Evolutionary conservation across 2,329 filamentous ascomycete species (phyloP).

Genomic region (Arthroderma sp.): DNA sequence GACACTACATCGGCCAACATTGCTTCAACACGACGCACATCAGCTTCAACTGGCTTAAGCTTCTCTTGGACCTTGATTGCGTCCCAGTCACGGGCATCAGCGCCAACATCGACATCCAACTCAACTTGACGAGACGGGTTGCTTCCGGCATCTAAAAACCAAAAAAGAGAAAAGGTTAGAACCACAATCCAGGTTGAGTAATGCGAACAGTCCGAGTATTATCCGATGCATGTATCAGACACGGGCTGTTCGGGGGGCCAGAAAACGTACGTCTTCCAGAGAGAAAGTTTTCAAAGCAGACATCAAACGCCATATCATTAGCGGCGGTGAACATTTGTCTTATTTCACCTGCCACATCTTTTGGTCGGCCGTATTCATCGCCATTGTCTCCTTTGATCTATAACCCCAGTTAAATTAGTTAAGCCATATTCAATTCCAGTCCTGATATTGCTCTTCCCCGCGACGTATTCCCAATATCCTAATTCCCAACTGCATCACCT

Average conservation of each 20-base stretch:
- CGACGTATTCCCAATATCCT: no score
- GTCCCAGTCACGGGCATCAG: slow-evolving; percentile 95
- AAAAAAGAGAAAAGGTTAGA: neutral
- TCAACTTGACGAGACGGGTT: slow-evolving; percentile 59
- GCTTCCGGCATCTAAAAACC: slow-evolving; percentile 22
- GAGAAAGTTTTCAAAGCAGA: slow-evolving; percentile 85
- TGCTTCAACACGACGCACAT: slow-evolving; percentile 85
- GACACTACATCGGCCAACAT: slow-evolving; percentile 73
- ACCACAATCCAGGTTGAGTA: neutral
- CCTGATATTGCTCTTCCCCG: no score
- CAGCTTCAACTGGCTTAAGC: slow-evolving; percentile 91
- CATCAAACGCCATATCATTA: slow-evolving; percentile 82
- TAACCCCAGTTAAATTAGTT: slow-evolving; percentile 3
- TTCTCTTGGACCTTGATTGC: slow-evolving; percentile 94
- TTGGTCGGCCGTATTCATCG: slow-evolving; percentile 88
- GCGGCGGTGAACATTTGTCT: slow-evolving; percentile 89
- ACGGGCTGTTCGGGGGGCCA: neutral
- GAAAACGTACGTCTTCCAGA: slow-evolving; percentile 49
- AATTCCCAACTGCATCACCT: no score
- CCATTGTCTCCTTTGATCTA: slow-evolving; percentile 91
- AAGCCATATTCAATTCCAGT: no score
- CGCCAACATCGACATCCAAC: slow-evolving; percentile 90
- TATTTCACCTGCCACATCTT: slow-evolving; percentile 82
- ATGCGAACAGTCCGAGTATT: no score
- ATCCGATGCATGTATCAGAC: neutral